phyloP scores from a whole-genome alignment of 768 basidiomycete species.

The Psilocybe cyanescens region DNA sequence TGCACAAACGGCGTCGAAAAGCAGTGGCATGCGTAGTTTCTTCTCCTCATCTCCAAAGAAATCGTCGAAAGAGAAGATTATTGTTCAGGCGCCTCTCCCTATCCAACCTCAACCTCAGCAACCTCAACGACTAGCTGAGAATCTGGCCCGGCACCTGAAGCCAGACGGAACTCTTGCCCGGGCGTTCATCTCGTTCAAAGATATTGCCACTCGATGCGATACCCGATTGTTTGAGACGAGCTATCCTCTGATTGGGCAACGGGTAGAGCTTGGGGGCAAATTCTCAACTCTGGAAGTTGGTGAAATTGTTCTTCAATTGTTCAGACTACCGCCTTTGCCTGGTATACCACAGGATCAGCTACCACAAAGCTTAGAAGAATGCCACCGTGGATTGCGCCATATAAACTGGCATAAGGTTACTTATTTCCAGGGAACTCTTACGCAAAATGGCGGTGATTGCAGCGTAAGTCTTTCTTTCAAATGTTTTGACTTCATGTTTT shows the following conservation, averaged over 20 bases:
- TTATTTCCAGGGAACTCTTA: slow-evolving; percentile 91
- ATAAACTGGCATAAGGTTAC: slow-evolving; percentile 95
- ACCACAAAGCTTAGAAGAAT: slow-evolving; percentile 93
- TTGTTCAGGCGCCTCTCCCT: slow-evolving; percentile 41
- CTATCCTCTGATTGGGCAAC: slow-evolving; percentile 81
- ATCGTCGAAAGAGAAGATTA: slow-evolving; percentile 49
- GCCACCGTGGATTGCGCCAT: slow-evolving; percentile 83
- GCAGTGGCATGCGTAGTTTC: slow-evolving; percentile 72
- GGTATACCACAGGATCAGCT: slow-evolving; percentile 77
- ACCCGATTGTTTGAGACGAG: slow-evolving; percentile 83
- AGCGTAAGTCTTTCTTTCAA: slow-evolving; percentile 53
- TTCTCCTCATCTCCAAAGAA: slow-evolving; percentile 80
- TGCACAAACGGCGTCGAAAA: slow-evolving; percentile 56
- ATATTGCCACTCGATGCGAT: slow-evolving; percentile 82
- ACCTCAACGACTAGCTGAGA: slow-evolving; percentile 61
- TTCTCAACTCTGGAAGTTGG: slow-evolving; percentile 76
- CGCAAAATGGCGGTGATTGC: slow-evolving; percentile 94
- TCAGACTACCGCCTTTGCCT: slow-evolving; percentile 88
- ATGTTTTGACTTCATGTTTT: background rate
- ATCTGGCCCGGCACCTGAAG: slow-evolving; percentile 81
- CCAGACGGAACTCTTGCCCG: slow-evolving; percentile 88
- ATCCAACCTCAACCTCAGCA: slow-evolving; percentile 39
- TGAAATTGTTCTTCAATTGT: slow-evolving; percentile 88
- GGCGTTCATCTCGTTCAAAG: slow-evolving; percentile 88
- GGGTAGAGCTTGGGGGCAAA: slow-evolving; percentile 57